Percentiles rank a stretch among this genome's conserved stretches.
Evolutionary conservation across 1,284 basidiomycete species (phyloP).

Genomic region (Ustilago nuda): DNA sequence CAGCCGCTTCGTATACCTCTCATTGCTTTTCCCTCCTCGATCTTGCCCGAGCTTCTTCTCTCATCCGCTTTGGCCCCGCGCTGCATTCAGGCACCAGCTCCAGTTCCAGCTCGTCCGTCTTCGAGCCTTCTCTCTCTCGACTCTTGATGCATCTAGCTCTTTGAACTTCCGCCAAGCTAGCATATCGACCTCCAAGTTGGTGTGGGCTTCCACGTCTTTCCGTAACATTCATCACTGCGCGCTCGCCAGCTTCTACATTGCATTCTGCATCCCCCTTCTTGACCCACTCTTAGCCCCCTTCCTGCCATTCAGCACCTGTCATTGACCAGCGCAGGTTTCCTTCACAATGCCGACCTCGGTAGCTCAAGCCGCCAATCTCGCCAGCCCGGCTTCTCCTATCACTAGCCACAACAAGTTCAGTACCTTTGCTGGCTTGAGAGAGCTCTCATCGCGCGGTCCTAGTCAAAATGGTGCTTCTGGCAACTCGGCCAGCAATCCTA

Average conservation of each 20-base stretch:
- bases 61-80: neutral
- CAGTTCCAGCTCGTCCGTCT: neutral
- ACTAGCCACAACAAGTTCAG: slow-evolving; percentile 51
- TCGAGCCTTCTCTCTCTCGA: neutral
- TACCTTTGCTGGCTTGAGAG: slow-evolving; percentile 54
- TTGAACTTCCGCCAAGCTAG: slow-evolving; percentile 1
- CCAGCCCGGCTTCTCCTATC: slow-evolving; percentile 15
- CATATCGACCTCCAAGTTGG: slow-evolving; percentile 18
- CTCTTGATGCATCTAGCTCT: slow-evolving; percentile 18
- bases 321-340: neutral
- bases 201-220: slow-evolving; percentile 8
- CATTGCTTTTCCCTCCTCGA: neutral
- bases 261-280: neutral
- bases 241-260: neutral
- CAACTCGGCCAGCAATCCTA: slow-evolving; percentile 22
- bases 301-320: neutral
- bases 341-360: slow-evolving; percentile 37
- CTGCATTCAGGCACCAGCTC: neutral
- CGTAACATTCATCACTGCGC: slow-evolving; percentile 6
- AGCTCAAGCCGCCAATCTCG: slow-evolving; percentile 8
- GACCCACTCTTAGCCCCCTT: neutral
- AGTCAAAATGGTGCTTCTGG: slow-evolving; percentile 24
- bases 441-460: slow-evolving; percentile 26
- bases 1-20: neutral
- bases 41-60: neutral